phyloP scores from a whole-genome alignment of 176 grass and related monocot genomes.

The Leersia perrieri region DNA sequence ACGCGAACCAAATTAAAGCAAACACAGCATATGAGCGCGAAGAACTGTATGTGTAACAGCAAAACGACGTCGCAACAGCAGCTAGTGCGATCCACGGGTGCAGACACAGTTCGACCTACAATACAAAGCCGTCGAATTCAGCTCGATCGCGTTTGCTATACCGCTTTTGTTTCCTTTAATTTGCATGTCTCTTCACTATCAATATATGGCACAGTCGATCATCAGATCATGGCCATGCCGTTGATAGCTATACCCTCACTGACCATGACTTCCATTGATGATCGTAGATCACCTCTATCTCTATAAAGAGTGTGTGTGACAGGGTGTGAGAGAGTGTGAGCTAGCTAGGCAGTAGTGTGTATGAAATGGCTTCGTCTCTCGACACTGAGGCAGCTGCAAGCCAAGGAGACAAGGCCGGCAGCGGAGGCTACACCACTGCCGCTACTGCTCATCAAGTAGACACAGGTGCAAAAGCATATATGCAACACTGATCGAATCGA shows the following conservation, averaged over 20 bases:
- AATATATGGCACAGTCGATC: neutral
- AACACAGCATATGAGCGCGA: neutral
- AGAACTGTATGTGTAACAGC: neutral
- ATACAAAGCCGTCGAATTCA: neutral
- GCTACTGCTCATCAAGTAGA: conserved; percentile 66
- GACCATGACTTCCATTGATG: neutral
- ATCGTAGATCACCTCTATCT: too few species aligned
- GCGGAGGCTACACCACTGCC: conserved; percentile 34
- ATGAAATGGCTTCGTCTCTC: conserved; percentile 34
- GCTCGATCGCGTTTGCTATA: neutral
- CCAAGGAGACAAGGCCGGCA: conserved; percentile 16
- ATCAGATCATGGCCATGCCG: too few species aligned
- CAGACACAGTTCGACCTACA: neutral
- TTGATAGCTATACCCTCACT: too few species aligned
- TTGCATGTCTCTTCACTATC: neutral
- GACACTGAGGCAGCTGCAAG: conserved; percentile 41
- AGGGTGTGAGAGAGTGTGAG: too few species aligned
- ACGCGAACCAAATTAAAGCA: neutral
- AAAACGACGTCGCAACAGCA: neutral
- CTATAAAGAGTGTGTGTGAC: too few species aligned
- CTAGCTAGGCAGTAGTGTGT: neutral
- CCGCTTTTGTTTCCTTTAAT: neutral
- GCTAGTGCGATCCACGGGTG: neutral
- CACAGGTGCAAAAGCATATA: conserved; percentile 36
- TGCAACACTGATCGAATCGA: neutral